Evolutionary conservation across 2,329 filamentous ascomycete species (phyloP).

Genomic region (Fusarium falciforme): DNA sequence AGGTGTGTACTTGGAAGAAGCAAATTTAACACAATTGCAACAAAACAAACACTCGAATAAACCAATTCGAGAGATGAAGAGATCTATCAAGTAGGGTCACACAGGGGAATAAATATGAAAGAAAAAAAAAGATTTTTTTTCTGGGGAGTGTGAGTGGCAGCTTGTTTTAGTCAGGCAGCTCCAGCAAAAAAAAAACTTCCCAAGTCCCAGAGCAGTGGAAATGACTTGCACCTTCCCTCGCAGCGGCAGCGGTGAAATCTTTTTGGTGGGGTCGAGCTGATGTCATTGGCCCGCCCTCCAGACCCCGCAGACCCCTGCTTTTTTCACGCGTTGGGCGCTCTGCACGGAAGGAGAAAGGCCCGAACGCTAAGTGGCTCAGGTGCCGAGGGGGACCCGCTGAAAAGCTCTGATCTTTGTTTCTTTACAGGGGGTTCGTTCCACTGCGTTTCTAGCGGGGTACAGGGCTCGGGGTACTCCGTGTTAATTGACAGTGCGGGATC

Average conservation of each 20-base stretch:
- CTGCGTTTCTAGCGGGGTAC: slow-evolving; percentile 32
- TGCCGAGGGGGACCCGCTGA: slow-evolving; percentile 24
- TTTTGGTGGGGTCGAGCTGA: slow-evolving; percentile 45
- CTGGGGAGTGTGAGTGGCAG: slow-evolving; percentile 12
- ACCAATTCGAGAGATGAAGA: slow-evolving; percentile 19
- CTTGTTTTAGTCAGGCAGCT: slow-evolving; percentile 22
- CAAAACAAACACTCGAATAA: slow-evolving; percentile 3
- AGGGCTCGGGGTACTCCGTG: slow-evolving; percentile 8
- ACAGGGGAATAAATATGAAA: slow-evolving; percentile 7
- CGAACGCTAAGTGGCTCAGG: slow-evolving; percentile 20
- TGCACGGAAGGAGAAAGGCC: background rate
- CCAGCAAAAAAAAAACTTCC: slow-evolving; percentile 2
- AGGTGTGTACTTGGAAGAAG: slow-evolving; percentile 22
- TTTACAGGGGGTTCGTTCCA: slow-evolving; percentile 21
- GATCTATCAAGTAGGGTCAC: slow-evolving; percentile 18
- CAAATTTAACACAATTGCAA: slow-evolving; percentile 22
- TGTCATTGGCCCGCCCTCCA: slow-evolving; percentile 42
- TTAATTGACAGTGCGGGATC: slow-evolving; percentile 25
- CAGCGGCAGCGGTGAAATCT: slow-evolving; percentile 38
- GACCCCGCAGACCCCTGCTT: slow-evolving; percentile 38
- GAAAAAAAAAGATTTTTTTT: slow-evolving; percentile 4
- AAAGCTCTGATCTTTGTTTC: slow-evolving; percentile 24
- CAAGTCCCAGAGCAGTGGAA: slow-evolving; percentile 15
- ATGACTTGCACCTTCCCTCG: slow-evolving; percentile 15
- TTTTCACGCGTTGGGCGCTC: slow-evolving; percentile 22